Base-by-base conservation (phyloP, 805 yeast genomes). In the Nakazawaea wickerhamii region DNA sequence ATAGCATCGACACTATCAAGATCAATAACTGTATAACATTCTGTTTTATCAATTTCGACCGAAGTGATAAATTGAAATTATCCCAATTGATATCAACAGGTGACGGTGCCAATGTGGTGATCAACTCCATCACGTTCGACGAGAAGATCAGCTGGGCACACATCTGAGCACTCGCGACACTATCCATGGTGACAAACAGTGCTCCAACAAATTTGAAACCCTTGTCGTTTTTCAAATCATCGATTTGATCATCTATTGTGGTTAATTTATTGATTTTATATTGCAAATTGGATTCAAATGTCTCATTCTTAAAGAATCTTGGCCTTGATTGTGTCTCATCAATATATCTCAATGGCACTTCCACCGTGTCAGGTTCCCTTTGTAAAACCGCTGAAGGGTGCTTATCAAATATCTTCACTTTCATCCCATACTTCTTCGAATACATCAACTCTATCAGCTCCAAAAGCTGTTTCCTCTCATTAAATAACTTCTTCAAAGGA, bases 141-240 rank as follows among this genome's bases (percentile, higher is more conserved):
- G 90, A 96, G 45, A 93, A 60, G 0, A 91, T 90, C 0, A 97
- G 93, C 59, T 93, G 99, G 0, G 97, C 96, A 22, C 93, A 82
- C 86, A 89, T 83, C 59, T 91, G 99, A 2, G 98, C 97, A 50
- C 89, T 81, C 0, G 96, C 95, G 3, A 89, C 97, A 0, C 93
- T 76, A 50, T 86, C 91, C 96, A 91, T 85, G 0, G 98, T 93
- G 7, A 91, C 79, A 61, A 91, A 91, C 1, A 81, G 81, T 30
- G 69, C 59, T 1, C 71, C 60, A 3, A 70, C 51, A 25, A 70
- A 70, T 39, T 58, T 59, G 54, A 74, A 75, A 27, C 63, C 57
- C 27, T 54, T 45, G 25, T 58, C 65, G 7, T 34, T 23, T 40
- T 59, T 53, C 17, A 69, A 53, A 3, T 50, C 43, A 22, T 48